Base-by-base conservation (phyloP, 2,329 filamentous ascomycete genomes). In the Beauveria medogensis region DNA sequence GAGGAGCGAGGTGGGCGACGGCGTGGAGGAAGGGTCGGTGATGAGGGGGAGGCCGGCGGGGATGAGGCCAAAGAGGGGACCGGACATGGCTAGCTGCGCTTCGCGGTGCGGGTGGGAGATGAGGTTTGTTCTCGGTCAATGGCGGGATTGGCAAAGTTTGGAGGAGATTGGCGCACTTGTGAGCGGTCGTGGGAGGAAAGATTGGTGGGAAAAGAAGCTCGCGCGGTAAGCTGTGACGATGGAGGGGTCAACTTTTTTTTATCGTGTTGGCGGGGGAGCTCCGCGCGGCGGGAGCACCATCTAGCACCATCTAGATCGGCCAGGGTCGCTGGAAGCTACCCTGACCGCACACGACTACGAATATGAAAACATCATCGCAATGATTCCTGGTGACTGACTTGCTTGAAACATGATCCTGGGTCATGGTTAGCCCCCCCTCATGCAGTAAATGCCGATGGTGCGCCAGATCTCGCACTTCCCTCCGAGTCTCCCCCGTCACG, bases 21-120 rank as follows among this genome's bases (percentile, higher is more conserved):
- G 83, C 2, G 76, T 72, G n/a, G 79, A 78, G 34, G 80, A 76
- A 1, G 85, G 83, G 1, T 73, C 69, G 2, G 79, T 82, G 62
- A 87, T 76, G 56, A 85, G 76, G 2, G 82, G 80, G 63, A 81
- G 81, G 61, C 84, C 83, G 26, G 84, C 80, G 14, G 85, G 83
- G 61, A 88, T 77, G 65, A 86, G 76, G 68, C 83, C 83, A 68
- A 86, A 85, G 63, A 81, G 77, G 60, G 78, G 77, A 16, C 69
- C 68, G 53, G 78, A 72, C 76, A 78, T 80, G 59, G 62, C 34
- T 37, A 12, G 14, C 34, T 37, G 34, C 12, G 34, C 34, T 16
- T 37, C 34, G 34, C 34, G 34, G 34, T 37, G 34, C 34, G 14
- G 34, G 5, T 37, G 34, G 34, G 34, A 16, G 34, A 37, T 37